Conservation (phyloP, 148 eudicot species). For the Silene latifolia region DNA sequence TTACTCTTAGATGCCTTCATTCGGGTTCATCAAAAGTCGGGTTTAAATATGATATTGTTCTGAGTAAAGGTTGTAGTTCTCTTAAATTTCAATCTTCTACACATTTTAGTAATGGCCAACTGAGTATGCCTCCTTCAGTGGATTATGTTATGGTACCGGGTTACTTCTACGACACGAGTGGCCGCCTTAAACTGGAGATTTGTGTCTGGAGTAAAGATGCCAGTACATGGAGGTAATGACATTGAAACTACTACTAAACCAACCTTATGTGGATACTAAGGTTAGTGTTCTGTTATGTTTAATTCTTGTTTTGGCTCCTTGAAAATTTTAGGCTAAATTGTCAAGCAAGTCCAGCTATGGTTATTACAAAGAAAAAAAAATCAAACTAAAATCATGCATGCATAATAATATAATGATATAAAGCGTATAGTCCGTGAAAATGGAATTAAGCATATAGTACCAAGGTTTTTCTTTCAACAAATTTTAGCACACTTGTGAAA, state of each 20-base stretch:
- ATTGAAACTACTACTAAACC: neutral
- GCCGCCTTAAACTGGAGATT: conserved; percentile 36
- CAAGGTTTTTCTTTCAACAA: no score
- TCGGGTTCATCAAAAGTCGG: conserved; percentile 27
- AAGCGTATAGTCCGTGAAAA: no score
- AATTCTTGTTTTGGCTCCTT: neutral
- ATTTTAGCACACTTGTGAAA: no score
- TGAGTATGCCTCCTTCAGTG: conserved; percentile 19
- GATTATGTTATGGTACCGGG: conserved; percentile 46
- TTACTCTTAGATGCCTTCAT: conserved; percentile 35
- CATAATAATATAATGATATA: conserved; percentile 8
- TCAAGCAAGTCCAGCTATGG: conserved; percentile 20
- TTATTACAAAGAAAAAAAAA: neutral
- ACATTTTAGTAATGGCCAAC: conserved; percentile 27
- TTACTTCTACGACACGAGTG: conserved; percentile 27
- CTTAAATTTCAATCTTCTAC: conserved; percentile 41
- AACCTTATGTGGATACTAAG: conserved; percentile 9
- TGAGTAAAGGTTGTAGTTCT: conserved; percentile 26
- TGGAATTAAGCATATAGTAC: no score
- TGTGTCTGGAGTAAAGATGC: conserved; percentile 30
- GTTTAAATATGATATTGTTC: conserved; percentile 35
- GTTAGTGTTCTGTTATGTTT: conserved; percentile 17
- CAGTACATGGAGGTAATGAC: conserved; percentile 9
- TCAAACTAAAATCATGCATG: neutral
- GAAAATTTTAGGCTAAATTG: conserved; percentile 16